Evolutionary conservation across 1,284 basidiomycete species (phyloP).

Genomic region (Cystobasidium slooffiae): DNA sequence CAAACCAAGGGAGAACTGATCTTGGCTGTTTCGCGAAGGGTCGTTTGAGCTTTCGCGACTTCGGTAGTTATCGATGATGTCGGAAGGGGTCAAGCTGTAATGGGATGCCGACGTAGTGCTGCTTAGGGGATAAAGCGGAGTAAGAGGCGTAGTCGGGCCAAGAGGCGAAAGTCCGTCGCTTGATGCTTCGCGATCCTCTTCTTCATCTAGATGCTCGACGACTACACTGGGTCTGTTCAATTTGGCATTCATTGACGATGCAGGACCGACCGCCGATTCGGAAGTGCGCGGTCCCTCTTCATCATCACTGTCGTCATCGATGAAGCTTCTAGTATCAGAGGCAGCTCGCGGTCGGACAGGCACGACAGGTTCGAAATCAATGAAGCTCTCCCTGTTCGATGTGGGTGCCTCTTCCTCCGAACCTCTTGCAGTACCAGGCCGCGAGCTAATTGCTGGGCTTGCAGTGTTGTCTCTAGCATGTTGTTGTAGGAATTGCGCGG

Average conservation of each 20-base stretch:
- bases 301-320: constrained; percentile 39
- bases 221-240: constrained; percentile 5
- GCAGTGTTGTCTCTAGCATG: not conserved
- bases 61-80: constrained; percentile 19
- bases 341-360: not conserved
- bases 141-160: not conserved
- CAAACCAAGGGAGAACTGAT: constrained; percentile 17
- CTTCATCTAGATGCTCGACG: constrained; percentile 8
- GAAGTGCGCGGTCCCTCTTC: not conserved
- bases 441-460: no score
- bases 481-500: not conserved
- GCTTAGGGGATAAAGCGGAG: not conserved
- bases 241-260: not conserved
- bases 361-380: constrained; percentile 28
- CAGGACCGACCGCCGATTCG: not conserved
- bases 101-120: constrained; percentile 13
- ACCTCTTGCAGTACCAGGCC: not conserved
- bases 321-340: constrained; percentile 21
- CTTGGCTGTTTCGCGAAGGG: constrained; percentile 12
- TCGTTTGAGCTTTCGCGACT: not conserved
- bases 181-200: not conserved
- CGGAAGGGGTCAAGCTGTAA: constrained; percentile 28
- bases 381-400: constrained; percentile 20
- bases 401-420: not conserved
- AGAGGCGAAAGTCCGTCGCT: not conserved